A percentile compares a stretch with the other conserved stretches of the same genome.
phyloP scores from a whole-genome alignment of 768 basidiomycete genomes.

The Sporobolomyces roseus region DNA sequence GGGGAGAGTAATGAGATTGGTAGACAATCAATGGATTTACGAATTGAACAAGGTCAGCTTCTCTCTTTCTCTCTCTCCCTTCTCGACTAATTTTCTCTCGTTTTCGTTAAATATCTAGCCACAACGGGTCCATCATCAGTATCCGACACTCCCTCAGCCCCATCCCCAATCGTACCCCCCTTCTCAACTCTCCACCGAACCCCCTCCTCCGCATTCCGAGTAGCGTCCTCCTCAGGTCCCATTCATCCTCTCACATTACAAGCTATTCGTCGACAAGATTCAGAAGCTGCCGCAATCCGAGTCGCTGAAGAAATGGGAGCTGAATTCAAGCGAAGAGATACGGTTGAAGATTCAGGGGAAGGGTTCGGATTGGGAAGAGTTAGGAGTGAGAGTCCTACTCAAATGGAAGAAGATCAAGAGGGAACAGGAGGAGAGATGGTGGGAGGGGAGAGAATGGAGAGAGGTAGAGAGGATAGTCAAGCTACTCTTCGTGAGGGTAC shows the following conservation, averaged over 20 bases:
- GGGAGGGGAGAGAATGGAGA: not conserved
- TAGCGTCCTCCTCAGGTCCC: conserved; percentile 1
- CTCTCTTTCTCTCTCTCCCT: not conserved
- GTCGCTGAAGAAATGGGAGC: conserved; percentile 21
- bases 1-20: not conserved
- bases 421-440: not conserved
- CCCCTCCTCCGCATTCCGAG: conserved; percentile 16
- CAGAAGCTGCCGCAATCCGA: conserved; percentile 27
- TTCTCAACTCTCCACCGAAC: conserved; percentile 1
- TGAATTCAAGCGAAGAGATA: conserved; percentile 14
- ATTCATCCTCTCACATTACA: conserved; percentile 33
- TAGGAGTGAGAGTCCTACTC: conserved; percentile 13
- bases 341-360: not conserved
- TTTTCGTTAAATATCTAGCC: not conserved
- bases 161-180: not conserved
- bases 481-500: not conserved
- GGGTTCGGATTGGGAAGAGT: not conserved
- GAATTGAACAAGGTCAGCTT: conserved; percentile 31
- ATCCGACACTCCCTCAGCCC: not conserved
- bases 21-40: conserved; percentile 24
- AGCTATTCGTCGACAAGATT: conserved; percentile 25
- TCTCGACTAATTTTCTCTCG: too few relatives aligned
- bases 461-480: conserved; percentile 3
- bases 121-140: conserved; percentile 1
- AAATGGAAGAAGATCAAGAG: not conserved